phyloP scores from a whole-genome alignment of 768 basidiomycete species.

The Lyophyllum atratum region DNA sequence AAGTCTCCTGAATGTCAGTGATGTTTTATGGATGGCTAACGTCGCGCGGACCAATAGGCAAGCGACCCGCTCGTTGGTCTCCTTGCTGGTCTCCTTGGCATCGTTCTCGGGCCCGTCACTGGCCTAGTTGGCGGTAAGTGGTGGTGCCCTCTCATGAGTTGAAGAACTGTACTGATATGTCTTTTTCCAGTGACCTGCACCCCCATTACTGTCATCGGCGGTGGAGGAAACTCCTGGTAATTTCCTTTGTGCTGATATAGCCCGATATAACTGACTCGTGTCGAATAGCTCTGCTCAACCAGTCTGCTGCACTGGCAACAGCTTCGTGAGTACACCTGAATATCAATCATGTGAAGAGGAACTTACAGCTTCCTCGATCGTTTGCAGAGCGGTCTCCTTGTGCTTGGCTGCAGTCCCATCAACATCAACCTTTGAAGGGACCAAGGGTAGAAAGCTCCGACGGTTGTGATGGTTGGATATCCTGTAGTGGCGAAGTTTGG shows the following conservation, averaged over 20 bases:
- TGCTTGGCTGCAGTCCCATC: slow-evolving; percentile 16
- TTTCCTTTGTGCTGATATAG: neutral
- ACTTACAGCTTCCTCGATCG: neutral
- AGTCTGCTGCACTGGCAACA: slow-evolving; percentile 20
- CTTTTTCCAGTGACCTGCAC: slow-evolving; percentile 13
- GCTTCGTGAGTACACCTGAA: slow-evolving; percentile 14
- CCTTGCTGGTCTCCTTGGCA: slow-evolving; percentile 15
- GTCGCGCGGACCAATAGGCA: neutral
- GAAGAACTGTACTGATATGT: neutral
- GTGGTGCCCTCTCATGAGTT: too few species aligned
- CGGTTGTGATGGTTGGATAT: too few species aligned
- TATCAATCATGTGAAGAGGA: neutral
- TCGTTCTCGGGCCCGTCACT: slow-evolving; percentile 4
- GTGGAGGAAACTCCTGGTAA: slow-evolving; percentile 8
- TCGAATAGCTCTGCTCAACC: slow-evolving; percentile 8
- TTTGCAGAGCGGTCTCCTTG: slow-evolving; percentile 17
- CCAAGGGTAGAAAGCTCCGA: too few species aligned
- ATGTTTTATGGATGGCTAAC: neutral
- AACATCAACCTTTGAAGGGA: neutral
- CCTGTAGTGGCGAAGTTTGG: too few species aligned
- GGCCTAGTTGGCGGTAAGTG: slow-evolving; percentile 16
- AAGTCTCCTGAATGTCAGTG: neutral
- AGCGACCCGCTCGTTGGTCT: neutral
- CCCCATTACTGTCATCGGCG: slow-evolving; percentile 6
- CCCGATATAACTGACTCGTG: neutral